Percentiles rank a stretch among this genome's conserved stretches.
Evolutionary conservation across 768 basidiomycete species (phyloP).

Genomic region (Hydnum rufescens): DNA sequence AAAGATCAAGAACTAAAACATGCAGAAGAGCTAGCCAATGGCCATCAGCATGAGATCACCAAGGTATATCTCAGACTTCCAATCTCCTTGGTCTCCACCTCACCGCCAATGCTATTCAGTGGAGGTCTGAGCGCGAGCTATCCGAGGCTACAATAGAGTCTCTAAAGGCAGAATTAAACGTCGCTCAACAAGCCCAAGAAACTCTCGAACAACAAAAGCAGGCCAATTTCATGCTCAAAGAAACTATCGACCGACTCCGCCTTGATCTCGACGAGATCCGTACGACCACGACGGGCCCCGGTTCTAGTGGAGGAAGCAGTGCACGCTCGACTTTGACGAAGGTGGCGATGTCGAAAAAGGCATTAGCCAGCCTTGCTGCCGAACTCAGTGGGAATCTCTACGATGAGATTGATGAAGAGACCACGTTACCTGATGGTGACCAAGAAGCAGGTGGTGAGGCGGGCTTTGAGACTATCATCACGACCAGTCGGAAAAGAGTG

Average conservation of each 20-base stretch:
- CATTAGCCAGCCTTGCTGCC: neutral
- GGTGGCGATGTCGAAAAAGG: neutral
- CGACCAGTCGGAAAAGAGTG: constrained; percentile 26
- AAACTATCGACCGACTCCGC: constrained; percentile 87
- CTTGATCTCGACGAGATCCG: constrained; percentile 90
- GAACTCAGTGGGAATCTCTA: constrained; percentile 4
- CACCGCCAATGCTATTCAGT: constrained; percentile 24
- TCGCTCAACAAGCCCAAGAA: constrained; percentile 50
- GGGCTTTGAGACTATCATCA: constrained; percentile 76
- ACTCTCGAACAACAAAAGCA: constrained; percentile 85
- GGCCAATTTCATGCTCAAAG: constrained; percentile 80
- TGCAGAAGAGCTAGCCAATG: constrained; percentile 35
- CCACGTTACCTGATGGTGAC: constrained; percentile 28
- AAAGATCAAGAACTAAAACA: constrained; percentile 56
- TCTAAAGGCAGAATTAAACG: constrained; percentile 51
- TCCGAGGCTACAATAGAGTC: constrained; percentile 50
- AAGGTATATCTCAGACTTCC: constrained; percentile 12
- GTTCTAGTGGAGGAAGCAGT: constrained; percentile 18
- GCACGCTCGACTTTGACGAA: constrained; percentile 18
- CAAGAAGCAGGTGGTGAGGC: constrained; percentile 60
- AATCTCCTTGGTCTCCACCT: neutral
- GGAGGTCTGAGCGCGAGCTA: constrained; percentile 41
- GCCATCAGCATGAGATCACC: constrained; percentile 41
- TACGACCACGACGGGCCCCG: constrained; percentile 22
- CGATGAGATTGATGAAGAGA: constrained; percentile 5